Evolutionary conservation across 805 yeast species (phyloP), one percentile per base, ranked within the genome.

Genomic region (Pichia manshurica): DNA sequence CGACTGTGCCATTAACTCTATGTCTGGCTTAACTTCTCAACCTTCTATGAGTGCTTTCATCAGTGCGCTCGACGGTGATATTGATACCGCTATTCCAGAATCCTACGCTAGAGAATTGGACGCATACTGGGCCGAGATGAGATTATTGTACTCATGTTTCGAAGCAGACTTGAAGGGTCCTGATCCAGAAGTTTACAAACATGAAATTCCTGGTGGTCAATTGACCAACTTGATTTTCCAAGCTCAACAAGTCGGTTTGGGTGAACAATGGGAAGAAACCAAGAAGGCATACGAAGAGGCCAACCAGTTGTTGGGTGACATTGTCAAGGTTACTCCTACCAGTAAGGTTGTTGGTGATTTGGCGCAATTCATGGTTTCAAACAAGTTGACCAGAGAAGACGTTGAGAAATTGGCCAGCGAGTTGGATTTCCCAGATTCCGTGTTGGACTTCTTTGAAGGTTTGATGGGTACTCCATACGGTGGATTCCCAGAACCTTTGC

Each of bases 171-270:
- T 93, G 68, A 93, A 93, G 78, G 99, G 99, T 49, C 98, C 99
- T 51, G 99, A 93, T 71, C 98, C 99, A 60, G 99, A 93, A 70
- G 99, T 93, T 49, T 93, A 93, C 71, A 82, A 82, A 60, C 99
- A 93, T 72, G 99, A 93, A 77, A 93, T 93, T 58, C 99, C 99
- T 50, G 99, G 99, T 75, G 99, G 99, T 56, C 99, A 93, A 74
- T 81, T 93, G 70, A 93, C 99, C 54, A 93, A 93, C 77, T 75
- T 93, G 72, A 72, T 95, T 59, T 93, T 93, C 95, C 99, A 93
- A 75, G 99, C 99, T 50, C 96, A 88, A 71, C 98, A 95, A 72
- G 88, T 93, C 62, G 99, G 99, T 52, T 77, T 93, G 55, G 99
- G 99, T 58, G 84, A 86, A 59, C 89, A 87, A 73, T 93, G 99